Conservation (phyloP, 805 yeast genomes). For the Candida yuanshanica region DNA sequence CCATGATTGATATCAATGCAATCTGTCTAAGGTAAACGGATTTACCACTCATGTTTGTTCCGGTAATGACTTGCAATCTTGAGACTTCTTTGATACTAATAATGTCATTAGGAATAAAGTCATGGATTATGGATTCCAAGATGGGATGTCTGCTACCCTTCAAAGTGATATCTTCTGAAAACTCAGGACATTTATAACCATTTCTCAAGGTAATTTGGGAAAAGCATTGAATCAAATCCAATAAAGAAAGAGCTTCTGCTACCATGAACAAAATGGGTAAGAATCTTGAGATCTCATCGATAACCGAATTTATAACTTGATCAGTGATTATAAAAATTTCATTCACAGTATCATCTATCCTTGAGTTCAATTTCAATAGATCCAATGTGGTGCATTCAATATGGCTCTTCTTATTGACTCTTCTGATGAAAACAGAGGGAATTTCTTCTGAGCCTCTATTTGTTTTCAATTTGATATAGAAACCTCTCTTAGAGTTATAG, state of each 20-base stretch:
- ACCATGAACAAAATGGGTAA: slow-evolving; percentile 35
- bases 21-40: slow-evolving; percentile 51
- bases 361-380: slow-evolving; percentile 34
- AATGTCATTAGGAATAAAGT: slow-evolving; percentile 36
- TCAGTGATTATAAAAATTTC: slow-evolving; percentile 41
- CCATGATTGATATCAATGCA: slow-evolving; percentile 43
- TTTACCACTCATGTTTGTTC: slow-evolving; percentile 62
- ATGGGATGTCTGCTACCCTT: slow-evolving; percentile 39
- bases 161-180: slow-evolving; percentile 25
- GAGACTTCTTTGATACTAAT: slow-evolving; percentile 30
- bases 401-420: slow-evolving; percentile 23
- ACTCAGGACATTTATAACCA: slow-evolving; percentile 31
- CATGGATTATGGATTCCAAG: slow-evolving; percentile 25
- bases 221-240: slow-evolving; percentile 35
- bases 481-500: slow-evolving; percentile 34
- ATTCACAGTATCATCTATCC: slow-evolving; percentile 32
- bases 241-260: slow-evolving; percentile 37
- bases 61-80: slow-evolving; percentile 45
- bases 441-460: slow-evolving; percentile 12
- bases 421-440: slow-evolving; percentile 32
- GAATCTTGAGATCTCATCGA: slow-evolving; percentile 22
- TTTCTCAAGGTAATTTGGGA: slow-evolving; percentile 23
- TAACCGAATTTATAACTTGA: slow-evolving; percentile 28
- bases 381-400: slow-evolving; percentile 37
- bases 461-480: slow-evolving; percentile 29